phyloP scores from a whole-genome alignment of 768 basidiomycete species.

The Hydnomerulius pinastri region DNA sequence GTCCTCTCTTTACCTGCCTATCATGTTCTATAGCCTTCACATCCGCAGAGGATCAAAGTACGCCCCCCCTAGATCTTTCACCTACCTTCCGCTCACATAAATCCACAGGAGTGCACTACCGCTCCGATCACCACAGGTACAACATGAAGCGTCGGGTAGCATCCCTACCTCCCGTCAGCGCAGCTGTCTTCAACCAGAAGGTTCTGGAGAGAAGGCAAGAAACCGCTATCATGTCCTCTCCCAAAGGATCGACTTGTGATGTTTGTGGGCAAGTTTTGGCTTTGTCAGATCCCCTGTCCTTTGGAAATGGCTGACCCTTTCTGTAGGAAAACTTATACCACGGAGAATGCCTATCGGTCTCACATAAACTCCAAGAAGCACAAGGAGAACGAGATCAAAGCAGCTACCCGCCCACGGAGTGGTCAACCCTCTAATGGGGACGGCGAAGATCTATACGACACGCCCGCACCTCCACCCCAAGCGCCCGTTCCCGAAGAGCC shows the following conservation, averaged over 20 bases:
- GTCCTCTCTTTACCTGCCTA: conserved; percentile 76
- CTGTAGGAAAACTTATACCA: conserved; percentile 81
- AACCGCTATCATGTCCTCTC: conserved; percentile 66
- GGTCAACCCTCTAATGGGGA: conserved; percentile 2
- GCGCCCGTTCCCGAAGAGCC: conserved; percentile 3
- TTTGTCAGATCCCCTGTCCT: neutral
- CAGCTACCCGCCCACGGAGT: conserved; percentile 25
- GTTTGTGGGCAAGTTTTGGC: conserved; percentile 72
- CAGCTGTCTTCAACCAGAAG: conserved; percentile 81
- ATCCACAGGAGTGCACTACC: conserved; percentile 76
- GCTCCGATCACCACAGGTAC: conserved; percentile 94
- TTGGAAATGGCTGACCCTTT: conserved; percentile 1
- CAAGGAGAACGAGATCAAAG: conserved; percentile 69
- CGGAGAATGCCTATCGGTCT: conserved; percentile 85
- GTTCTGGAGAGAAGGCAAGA: conserved; percentile 77
- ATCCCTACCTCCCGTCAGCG: conserved; percentile 81
- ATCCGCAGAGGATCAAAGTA: conserved; percentile 81
- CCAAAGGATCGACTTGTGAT: conserved; percentile 65
- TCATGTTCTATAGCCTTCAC: conserved; percentile 89
- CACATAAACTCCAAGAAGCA: conserved; percentile 91
- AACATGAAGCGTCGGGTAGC: conserved; percentile 98
- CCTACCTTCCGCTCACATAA: conserved; percentile 2
- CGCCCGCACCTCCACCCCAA: conserved; percentile 8
- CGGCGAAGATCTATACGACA: conserved; percentile 15
- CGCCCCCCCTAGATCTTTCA: conserved; percentile 26